Evolutionary conservation across 2,329 filamentous ascomycete genomes (phyloP).

Genomic region (Sporothrix pseudoabietina): DNA sequence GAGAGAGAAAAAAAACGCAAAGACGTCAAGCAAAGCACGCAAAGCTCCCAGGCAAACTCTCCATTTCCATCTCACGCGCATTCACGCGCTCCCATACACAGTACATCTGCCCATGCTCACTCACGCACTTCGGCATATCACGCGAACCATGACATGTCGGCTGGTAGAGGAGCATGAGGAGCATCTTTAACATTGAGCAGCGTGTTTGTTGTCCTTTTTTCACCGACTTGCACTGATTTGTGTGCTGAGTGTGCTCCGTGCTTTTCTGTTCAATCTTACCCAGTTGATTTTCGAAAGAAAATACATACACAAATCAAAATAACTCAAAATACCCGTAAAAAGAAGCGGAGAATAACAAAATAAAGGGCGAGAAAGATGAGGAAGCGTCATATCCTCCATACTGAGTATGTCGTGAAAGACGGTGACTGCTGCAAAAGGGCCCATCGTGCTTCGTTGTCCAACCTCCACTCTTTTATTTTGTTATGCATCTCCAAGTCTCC

Average conservation of each 20-base stretch:
- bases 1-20: slow-evolving; percentile 7
- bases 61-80: background rate
- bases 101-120: slow-evolving; percentile 4
- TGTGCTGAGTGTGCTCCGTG: slow-evolving; percentile 6
- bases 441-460: slow-evolving; percentile 17
- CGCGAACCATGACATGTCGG: background rate
- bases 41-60: background rate
- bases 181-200: background rate
- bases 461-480: slow-evolving; percentile 14
- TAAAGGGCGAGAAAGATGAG: background rate
- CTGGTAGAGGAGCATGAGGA: background rate
- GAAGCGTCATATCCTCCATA: background rate
- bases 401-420: background rate
- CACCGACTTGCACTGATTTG: background rate
- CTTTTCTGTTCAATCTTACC: slow-evolving; percentile 16
- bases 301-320: background rate
- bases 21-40: slow-evolving; percentile 6
- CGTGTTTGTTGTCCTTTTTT: background rate
- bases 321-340: background rate
- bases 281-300: background rate
- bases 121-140: slow-evolving; percentile 4
- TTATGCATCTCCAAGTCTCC: background rate
- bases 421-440: background rate
- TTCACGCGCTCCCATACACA: background rate
- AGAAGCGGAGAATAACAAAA: background rate